Evolutionary conservation across 495 filamentous ascomycete species (phyloP), one percentile per base, ranked within the genome.

Genomic region (Talaromyces stipitatus): DNA sequence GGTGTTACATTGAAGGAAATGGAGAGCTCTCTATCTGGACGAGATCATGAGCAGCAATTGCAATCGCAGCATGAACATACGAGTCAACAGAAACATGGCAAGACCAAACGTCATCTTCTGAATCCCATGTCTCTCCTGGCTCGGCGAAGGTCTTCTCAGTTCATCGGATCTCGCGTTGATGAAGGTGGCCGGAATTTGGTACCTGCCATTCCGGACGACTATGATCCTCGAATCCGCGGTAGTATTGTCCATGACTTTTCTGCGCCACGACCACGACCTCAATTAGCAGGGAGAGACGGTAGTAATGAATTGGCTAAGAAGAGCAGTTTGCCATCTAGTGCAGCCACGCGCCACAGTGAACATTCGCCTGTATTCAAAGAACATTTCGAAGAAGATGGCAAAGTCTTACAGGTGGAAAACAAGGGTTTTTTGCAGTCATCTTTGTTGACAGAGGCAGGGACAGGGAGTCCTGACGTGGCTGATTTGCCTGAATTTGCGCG

Each of bases 161-260:
- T 73, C 51, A 65, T 62, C 67, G 59, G 58, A 11, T 61, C 68
- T 29, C 69, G 71, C 5, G 72, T 65, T 66, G 83, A 74, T 61
- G 82, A 69, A 64, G 69, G 80, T 33, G 75, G 79, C 24, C 65
- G 76, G 10, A 73, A 78, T 50, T 65, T 81, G 26, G 68, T 84
- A n/a, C 81, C 85, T 4, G 71, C 78, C 3, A 80, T 88, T 26
- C 83, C 83, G 8, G 85, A 85, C 56, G 80, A 87, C 57, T 92
- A 91, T 61, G 91, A 96, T 63, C 90, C 90, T 16, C 72, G 91
- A 41, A 97, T 97, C 62, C 81, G 82, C 41, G 91, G 91, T 26
- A 92, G 85, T 9, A 80, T 85, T 29, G 82, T 97, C 7, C 91
- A 97, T 69, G 91, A 97, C 67, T 97, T 97, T 60, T 92, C 88